Base-by-base conservation (phyloP, 2,329 filamentous ascomycete species). In the Dactylellina leptospora region DNA sequence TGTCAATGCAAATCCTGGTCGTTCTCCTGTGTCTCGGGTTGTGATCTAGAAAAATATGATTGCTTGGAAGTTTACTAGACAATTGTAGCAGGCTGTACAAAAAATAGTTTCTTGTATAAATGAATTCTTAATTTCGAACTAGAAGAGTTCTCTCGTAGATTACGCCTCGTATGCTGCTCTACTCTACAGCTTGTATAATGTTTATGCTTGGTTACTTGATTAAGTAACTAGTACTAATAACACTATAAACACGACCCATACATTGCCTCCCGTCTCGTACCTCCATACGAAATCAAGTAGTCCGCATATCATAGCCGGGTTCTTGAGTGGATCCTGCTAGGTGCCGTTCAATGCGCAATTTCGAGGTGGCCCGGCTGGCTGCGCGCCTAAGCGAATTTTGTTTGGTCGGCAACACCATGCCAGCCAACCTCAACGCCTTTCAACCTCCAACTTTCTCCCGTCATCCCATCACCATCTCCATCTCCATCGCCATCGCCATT, bases 51-150 rank as follows among this genome's bases (percentile, higher is more conserved):
- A 16, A 40, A 58, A 62, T 47, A 48, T 22, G 42, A 51, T 53
- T 56, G 30, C 58, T 56, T 44, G 30, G 56, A 55, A 59, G 53
- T 53, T 64, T 40, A 38, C 45, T 64, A 59, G 68, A 72, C 51
- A 40, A 59, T n/a, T 72, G 68, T 62, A 64, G 68, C 53, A 60
- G 59, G 53, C 56, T 72, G 68, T 72, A 72, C 54, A 72, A 72
- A 45, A 71, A 58, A 51, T 55, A 59, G 60, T 60, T 72, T 53
- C 54, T 47, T 72, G 68, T 72, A 72, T 60, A 72, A 72, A 72
- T 60, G 44, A 45, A 59, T 58, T 72, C 28, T 51, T 51, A 56
- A 56, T 58, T 23, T n/a, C 16, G 20, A 11, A n/a, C n/a, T n/a
- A n/a, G n/a, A n/a, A n/a, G n/a, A n/a, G n/a, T n/a, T n/a, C n/a